phyloP scores from a whole-genome alignment of 106 monocot genomes.

The Dioscorea alata region DNA sequence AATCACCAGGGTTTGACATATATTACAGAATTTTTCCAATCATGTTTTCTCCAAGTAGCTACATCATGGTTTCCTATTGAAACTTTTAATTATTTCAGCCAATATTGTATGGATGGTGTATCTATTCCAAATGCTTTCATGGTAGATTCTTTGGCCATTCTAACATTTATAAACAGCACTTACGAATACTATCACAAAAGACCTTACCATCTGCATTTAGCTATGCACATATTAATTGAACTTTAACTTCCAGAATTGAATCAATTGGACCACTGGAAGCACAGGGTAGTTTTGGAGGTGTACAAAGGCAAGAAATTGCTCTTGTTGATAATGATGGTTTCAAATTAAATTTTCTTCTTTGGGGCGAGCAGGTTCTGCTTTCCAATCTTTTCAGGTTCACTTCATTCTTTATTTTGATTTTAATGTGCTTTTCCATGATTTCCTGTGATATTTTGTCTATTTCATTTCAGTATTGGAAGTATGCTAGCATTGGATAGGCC shows the following conservation, averaged over 20 bases:
- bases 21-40: too few species aligned
- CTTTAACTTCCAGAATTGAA: constrained; percentile 50
- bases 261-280: constrained; percentile 61
- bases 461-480: constrained; percentile 68
- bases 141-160: too few species aligned
- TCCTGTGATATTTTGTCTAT: constrained; percentile 17
- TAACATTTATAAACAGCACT: too few species aligned
- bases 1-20: too few species aligned
- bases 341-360: constrained; percentile 75
- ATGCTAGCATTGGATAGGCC: constrained; percentile 94
- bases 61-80: too few species aligned
- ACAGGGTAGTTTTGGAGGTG: constrained; percentile 27
- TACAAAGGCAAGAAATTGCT: constrained; percentile 56
- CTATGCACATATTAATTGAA: neutral
- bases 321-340: constrained; percentile 72
- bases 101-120: too few species aligned
- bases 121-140: too few species aligned
- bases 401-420: constrained; percentile 1
- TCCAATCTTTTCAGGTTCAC: constrained; percentile 82
- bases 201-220: neutral
- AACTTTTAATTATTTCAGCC: too few species aligned
- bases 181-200: too few species aligned
- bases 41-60: too few species aligned
- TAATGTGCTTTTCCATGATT: neutral
- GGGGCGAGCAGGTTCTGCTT: constrained; percentile 91